Base-by-base conservation (phyloP, 495 filamentous ascomycete genomes). In the Neurospora sp. region DNA sequence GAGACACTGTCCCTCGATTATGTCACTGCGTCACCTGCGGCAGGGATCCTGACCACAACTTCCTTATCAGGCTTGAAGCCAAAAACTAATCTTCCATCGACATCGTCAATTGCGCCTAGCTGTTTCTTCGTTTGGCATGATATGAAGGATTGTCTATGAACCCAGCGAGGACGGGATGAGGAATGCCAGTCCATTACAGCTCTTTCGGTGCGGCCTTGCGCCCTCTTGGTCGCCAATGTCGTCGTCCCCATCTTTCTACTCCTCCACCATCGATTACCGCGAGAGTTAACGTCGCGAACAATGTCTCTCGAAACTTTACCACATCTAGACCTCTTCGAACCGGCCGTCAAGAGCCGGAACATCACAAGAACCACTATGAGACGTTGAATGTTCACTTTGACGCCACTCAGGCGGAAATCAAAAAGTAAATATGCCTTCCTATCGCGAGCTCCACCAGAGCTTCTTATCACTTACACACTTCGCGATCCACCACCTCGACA, bases 341-440 rank as follows among this genome's bases (percentile, higher is more conserved):
- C 12, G 53, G 53, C 3, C 53, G 53, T 65, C 53, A 65, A 35
- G 53, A 65, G 53, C 68, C 9, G 39, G 40, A 31, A 79, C 74
- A 73, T 73, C 69, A 75, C 74, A 78, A 69, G 75, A 92, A 84
- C 79, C 90, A 94, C 82, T 98, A 98, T 82, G 90, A 96, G 76
- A 91, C 90, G 72, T 87, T 99, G n/a, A 87, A 90, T 42, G 77
- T 99, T 35, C 84, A 89, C 17, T 82, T 84, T 53, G 87, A 86
- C 71, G 94, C 95, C 69, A 87, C 92, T 38, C 79, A 85, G 2
- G 83, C 82, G 3, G 93, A 96, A 59, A 94, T 99, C 69, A 99
- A 98, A 80, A 94, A 91, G 93, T 93, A 81, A 27, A 77, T 72
- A 9, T n/a, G 14, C 40, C 59, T 9, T 16, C 53, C 53, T 61